phyloP scores from a whole-genome alignment of 1,284 basidiomycete genomes.

The Pholiota adiposa region DNA sequence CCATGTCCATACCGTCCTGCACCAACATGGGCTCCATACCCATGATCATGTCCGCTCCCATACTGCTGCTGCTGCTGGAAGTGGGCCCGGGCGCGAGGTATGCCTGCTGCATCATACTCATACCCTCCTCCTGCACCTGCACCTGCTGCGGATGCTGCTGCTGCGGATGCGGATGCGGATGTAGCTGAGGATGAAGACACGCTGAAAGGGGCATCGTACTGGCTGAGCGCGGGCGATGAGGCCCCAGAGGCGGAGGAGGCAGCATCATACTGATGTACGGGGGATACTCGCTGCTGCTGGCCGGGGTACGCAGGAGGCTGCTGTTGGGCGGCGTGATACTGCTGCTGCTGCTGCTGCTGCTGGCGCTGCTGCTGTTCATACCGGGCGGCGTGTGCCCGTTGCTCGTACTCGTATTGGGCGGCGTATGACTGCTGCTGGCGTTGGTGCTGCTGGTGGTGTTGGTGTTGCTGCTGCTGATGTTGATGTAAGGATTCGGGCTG shows the following conservation, averaged over 20 bases:
- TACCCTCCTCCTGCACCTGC: conserved; percentile 7
- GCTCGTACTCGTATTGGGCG: not conserved
- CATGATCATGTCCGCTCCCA: conserved; percentile 8
- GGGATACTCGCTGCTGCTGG: not conserved
- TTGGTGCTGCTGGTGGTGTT: not conserved
- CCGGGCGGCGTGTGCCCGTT: conserved; percentile 11
- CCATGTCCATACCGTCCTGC: conserved; percentile 5
- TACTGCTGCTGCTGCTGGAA: conserved; percentile 7
- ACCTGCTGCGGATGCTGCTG: not conserved
- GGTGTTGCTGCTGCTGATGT: not conserved
- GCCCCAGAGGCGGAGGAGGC: no score
- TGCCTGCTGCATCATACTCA: not conserved
- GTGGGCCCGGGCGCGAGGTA: not conserved
- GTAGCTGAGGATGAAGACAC: not conserved
- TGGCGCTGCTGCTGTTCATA: conserved; percentile 5
- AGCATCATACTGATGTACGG: conserved; percentile 1
- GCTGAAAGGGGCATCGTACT: not conserved
- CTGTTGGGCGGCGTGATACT: not conserved
- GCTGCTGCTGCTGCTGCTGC: conserved; percentile 11
- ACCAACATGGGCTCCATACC: no score
- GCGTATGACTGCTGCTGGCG: conserved; percentile 4
- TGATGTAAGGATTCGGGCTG: conserved; percentile 11
- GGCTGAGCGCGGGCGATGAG: not conserved
- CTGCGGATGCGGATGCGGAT: not conserved
- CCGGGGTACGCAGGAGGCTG: not conserved